Evolutionary conservation across 768 basidiomycete species (phyloP), one percentile per base, ranked within the genome.

Genomic region (Naganishia onofrii): DNA sequence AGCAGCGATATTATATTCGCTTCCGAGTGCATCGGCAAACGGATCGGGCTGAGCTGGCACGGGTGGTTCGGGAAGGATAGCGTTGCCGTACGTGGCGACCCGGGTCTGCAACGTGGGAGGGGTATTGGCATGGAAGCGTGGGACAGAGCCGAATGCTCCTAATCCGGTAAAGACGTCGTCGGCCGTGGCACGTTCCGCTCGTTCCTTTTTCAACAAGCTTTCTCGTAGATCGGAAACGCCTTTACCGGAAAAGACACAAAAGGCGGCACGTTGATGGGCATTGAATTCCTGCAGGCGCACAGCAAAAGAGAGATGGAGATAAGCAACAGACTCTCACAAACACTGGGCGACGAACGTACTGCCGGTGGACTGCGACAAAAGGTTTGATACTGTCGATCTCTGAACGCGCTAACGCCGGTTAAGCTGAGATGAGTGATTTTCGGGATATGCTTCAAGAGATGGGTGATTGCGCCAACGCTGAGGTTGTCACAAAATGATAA

Each of bases 401-500:
- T 87, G 83, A 99, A 98, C 7, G 92, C 88, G 10, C 89, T 88
- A 36, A 99, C 90, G n/a, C 94, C 96, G n/a, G 96, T 97, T 71
- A 99, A 82, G 80, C 93, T 95, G 56, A 99, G 85, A 83, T 99
- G 96, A 0, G 92, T 96, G 34, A 99, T 84, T 74, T 91, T 90
- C 77, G 88, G 88, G n/a, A 98, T 85, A 76, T 89, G 89, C 77
- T 90, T 88, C 52, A 99, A 85, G 54, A 99, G 85, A 80, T 89
- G 92, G 76, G 94, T 90, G 58, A 98, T 87, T 21, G 93, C 93
- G 83, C 89, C 86, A 74, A 97, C 91, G 7, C 90, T 88, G 68
- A 99, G 90, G 76, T 94, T 91, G 79, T 96, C 92, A 80, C 96
- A 99, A 78, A 98, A 97, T 2, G 93, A 96, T 58, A 99, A 84